Evolutionary conservation across 2,329 filamentous ascomycete species (phyloP).

Genomic region (Chaetomiaceae sp.): DNA sequence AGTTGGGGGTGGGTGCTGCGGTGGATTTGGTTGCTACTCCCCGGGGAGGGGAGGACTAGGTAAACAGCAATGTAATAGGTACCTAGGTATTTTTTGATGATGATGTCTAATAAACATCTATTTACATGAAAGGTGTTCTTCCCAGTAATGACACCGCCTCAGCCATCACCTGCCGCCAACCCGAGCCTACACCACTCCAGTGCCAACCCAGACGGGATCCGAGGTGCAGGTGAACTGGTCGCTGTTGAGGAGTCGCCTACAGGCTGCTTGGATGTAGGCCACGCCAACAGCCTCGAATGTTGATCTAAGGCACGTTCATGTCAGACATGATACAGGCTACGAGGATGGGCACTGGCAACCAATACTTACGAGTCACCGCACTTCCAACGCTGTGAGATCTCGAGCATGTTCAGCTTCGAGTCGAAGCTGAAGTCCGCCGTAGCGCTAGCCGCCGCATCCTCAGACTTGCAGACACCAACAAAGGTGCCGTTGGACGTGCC

Average conservation of each 20-base stretch:
- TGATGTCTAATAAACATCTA: no score
- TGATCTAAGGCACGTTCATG: neutral
- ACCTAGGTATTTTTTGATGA: no score
- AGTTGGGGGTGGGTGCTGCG: no score
- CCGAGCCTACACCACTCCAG: conserved; percentile 9
- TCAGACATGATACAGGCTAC: neutral
- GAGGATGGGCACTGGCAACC: neutral
- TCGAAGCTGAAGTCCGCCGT: conserved; percentile 31
- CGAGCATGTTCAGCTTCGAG: conserved; percentile 28
- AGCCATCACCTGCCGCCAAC: no score
- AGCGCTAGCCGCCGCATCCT: neutral
- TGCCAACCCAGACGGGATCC: conserved; percentile 33
- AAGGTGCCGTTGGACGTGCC: conserved; percentile 24
- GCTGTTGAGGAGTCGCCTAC: conserved; percentile 28
- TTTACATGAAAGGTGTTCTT: no score
- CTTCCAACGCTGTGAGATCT: conserved; percentile 16
- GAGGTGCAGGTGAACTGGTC: conserved; percentile 31
- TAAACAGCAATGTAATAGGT: no score
- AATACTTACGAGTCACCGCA: conserved; percentile 4
- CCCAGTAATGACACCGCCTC: no score
- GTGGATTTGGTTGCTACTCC: no score
- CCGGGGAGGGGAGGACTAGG: no score
- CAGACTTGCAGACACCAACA: conserved; percentile 27
- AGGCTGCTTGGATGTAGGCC: conserved; percentile 32
- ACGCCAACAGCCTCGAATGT: conserved; percentile 25